phyloP scores from a whole-genome alignment of 2,329 filamentous ascomycete species.

The Fusarium sp. region DNA sequence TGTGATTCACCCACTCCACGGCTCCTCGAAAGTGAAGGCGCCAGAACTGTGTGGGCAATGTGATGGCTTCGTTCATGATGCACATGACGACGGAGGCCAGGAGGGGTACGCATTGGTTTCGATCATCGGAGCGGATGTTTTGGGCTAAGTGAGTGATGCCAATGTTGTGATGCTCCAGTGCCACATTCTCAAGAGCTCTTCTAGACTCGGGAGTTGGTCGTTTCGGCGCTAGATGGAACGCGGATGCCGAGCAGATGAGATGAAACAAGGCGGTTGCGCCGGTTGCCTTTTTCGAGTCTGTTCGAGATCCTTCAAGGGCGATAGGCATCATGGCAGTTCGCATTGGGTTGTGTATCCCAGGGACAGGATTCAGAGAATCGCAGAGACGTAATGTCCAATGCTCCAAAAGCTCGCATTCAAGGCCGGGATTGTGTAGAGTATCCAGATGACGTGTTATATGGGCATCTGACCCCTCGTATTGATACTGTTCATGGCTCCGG shows the following conservation, averaged over 20 bases:
- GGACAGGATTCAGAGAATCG: slow-evolving; percentile 39
- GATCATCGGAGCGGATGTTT: slow-evolving; percentile 43
- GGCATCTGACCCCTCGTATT: not conserved
- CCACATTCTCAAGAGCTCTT: slow-evolving; percentile 36
- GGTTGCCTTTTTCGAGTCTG: slow-evolving; percentile 34
- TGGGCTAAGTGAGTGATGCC: slow-evolving; percentile 42
- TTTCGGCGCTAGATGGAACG: slow-evolving; percentile 38
- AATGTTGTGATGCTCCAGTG: slow-evolving; percentile 42
- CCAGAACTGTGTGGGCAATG: slow-evolving; percentile 39
- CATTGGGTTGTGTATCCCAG: slow-evolving; percentile 37
- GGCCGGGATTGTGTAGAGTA: slow-evolving; percentile 31
- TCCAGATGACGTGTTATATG: slow-evolving; percentile 32
- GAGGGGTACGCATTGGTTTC: slow-evolving; percentile 33
- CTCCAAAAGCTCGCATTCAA: slow-evolving; percentile 38
- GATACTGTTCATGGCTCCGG: not conserved
- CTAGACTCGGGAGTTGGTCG: slow-evolving; percentile 17
- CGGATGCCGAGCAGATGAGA: slow-evolving; percentile 42
- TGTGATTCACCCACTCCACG: slow-evolving; percentile 45
- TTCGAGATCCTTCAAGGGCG: slow-evolving; percentile 38
- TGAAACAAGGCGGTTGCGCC: slow-evolving; percentile 40
- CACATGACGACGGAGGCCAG: slow-evolving; percentile 41
- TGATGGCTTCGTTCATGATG: slow-evolving; percentile 44
- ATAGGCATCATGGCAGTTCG: slow-evolving; percentile 43
- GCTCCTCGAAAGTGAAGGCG: slow-evolving; percentile 41
- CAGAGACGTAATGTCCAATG: slow-evolving; percentile 42